Evolutionary conservation across 768 basidiomycete genomes (phyloP), one percentile per base, ranked within the genome.

Genomic region (Termitomyces sp.): DNA sequence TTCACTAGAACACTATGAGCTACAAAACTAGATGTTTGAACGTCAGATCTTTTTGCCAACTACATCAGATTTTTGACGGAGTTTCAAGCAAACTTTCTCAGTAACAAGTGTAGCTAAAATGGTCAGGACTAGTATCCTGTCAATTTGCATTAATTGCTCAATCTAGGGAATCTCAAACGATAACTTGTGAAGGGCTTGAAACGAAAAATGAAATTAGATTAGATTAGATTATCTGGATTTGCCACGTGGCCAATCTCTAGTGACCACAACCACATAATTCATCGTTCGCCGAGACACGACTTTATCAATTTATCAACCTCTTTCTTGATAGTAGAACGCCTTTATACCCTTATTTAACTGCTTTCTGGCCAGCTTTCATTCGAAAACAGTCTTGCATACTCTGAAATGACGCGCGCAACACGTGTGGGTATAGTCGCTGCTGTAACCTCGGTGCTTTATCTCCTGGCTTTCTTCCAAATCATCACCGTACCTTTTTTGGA

Each of bases 331-430:
- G 20, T 7, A 44, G 28, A 26, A 28, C 35, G 3, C 13, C 1
- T 3, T 57, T 33, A 22, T n/a, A 9, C 32, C 46, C 30, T 18
- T 45, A 3, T 52, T 20, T 16, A 5, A 41, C 5, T 10, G 20
- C 26, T 44, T 18, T 24, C 26, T 40, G 43, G 14, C 47, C 14
- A 28, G 20, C 30, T 26, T 33, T 33, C 4, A 5, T 6, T 47
- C 18, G 28, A 18, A 45, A 51, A 33, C 18, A 33, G 5, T 22
- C 38, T 20, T 20, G 41, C 50, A 55, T 47, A 56, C 51, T n/a
- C n/a, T n/a, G 28, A 55, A 35, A 90, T 91, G 88, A 80, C 84
- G 41, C 81, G 86, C 54, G 84, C 79, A 55, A 81, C 79, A 47
- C 80, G 82, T 57, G 78, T 85, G 57, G 79, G 78, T 10, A 59